Evolutionary conservation across 2,329 filamentous ascomycete species (phyloP).

Genomic region (Colletotrichum sp.): DNA sequence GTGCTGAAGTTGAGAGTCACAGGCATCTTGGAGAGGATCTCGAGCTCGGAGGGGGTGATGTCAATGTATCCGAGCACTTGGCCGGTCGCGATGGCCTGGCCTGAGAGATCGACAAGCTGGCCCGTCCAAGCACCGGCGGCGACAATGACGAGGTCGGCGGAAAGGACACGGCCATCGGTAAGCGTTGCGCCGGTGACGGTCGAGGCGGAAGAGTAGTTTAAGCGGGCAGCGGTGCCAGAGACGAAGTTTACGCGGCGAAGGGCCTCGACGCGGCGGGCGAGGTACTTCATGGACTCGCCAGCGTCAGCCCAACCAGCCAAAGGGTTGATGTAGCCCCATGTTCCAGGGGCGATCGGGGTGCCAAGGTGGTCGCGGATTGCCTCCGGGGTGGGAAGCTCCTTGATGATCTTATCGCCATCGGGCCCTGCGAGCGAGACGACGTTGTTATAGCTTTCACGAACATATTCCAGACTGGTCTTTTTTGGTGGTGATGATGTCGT

Average conservation of each 20-base stretch:
- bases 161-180: constrained; percentile 50
- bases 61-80: constrained; percentile 81
- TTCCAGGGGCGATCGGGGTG: constrained; percentile 59
- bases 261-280: constrained; percentile 58
- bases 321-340: constrained; percentile 76
- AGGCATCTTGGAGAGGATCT: constrained; percentile 67
- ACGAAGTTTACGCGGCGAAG: constrained; percentile 63
- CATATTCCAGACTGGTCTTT: constrained; percentile 62
- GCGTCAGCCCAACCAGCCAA: constrained; percentile 84
- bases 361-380: constrained; percentile 51
- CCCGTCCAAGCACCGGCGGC: constrained; percentile 90
- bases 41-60: constrained; percentile 75
- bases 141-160: constrained; percentile 76
- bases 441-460: constrained; percentile 64
- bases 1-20: constrained; percentile 75
- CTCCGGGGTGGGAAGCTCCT: constrained; percentile 47
- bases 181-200: constrained; percentile 58
- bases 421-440: constrained; percentile 54
- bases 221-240: constrained; percentile 51
- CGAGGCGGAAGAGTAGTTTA: constrained; percentile 30
- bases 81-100: constrained; percentile 79
- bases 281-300: constrained; percentile 70
- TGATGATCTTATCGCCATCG: constrained; percentile 43
- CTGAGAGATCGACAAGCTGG: constrained; percentile 76
- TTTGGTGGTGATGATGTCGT: constrained; percentile 17